Evolutionary conservation across 139 green algal species (phyloP).

Genomic region (Picochlorum sp.): DNA sequence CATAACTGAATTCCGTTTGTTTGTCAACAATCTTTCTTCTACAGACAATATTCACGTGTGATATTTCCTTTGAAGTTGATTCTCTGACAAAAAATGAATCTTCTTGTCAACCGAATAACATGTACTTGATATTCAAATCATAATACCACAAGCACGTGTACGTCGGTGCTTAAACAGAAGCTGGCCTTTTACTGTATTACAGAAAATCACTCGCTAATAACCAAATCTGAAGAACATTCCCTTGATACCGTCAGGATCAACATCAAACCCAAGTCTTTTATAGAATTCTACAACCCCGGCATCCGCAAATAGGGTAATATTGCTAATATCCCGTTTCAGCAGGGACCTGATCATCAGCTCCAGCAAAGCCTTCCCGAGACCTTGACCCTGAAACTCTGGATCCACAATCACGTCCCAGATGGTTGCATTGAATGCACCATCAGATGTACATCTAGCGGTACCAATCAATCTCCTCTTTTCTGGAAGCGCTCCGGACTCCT

Average conservation of each 20-base stretch:
- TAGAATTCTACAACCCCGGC: conserved; percentile 83
- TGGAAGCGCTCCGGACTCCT: not conserved
- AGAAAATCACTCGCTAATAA: not conserved
- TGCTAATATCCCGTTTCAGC: conserved; percentile 79
- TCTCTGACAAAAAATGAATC: too few relatives aligned
- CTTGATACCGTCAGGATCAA: conserved; percentile 88
- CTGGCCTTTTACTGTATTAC: too few relatives aligned
- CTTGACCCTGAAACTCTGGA: conserved; percentile 76
- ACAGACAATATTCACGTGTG: too few relatives aligned
- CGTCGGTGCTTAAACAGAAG: too few relatives aligned
- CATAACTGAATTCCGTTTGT: too few relatives aligned
- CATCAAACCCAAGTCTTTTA: conserved; percentile 75
- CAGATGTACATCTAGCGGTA: conserved; percentile 74
- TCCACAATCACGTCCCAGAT: conserved; percentile 97
- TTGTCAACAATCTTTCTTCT: too few relatives aligned
- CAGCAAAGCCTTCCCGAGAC: conserved; percentile 87
- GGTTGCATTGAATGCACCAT: conserved; percentile 96
- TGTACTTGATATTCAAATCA: too few relatives aligned
- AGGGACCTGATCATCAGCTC: conserved; percentile 79
- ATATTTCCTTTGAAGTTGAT: too few relatives aligned
- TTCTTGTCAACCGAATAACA: too few relatives aligned
- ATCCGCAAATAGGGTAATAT: conserved; percentile 97
- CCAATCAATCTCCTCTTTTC: conserved; percentile 54
- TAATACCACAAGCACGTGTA: too few relatives aligned
- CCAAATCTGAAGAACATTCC: conserved; percentile 53